phyloP scores from a whole-genome alignment of 1,284 basidiomycete genomes.

The Grifola frondosa region DNA sequence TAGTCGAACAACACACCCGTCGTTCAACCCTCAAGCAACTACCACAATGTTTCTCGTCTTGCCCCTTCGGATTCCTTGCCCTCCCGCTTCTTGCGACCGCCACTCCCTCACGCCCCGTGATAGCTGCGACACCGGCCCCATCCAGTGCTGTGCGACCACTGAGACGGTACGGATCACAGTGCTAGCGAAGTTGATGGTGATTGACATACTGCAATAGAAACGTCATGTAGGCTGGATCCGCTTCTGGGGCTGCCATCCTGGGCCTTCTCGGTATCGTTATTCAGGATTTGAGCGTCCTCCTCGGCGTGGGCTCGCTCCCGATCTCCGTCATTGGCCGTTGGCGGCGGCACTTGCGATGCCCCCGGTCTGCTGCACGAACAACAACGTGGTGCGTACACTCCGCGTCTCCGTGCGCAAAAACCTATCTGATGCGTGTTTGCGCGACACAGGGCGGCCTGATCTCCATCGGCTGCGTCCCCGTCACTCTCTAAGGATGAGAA shows the following conservation, averaged over 20 bases:
- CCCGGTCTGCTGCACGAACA: constrained; percentile 25
- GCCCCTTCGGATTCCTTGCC: constrained; percentile 6
- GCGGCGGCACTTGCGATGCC: constrained; percentile 16
- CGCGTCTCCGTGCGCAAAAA: no score
- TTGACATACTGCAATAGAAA: constrained; percentile 2
- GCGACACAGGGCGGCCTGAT: constrained; percentile 5
- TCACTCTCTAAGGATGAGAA: constrained; percentile 10
- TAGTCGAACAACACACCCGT: constrained; percentile 8
- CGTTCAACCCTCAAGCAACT: constrained; percentile 4
- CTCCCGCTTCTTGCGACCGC: constrained; percentile 22
- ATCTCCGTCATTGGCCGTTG: constrained; percentile 26
- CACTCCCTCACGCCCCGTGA: constrained; percentile 16
- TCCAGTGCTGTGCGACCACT: constrained; percentile 23
- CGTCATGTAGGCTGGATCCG: constrained; percentile 13
- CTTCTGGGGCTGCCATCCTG: constrained; percentile 12
- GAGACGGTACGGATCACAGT: constrained; percentile 2
- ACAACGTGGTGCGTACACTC: constrained; percentile 17
- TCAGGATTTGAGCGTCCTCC: constrained; percentile 20
- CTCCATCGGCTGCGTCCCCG: constrained; percentile 12
- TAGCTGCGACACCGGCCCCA: constrained; percentile 19
- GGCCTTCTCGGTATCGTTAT: constrained; percentile 24
- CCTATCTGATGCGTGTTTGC: no score
- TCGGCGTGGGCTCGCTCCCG: constrained; percentile 31
- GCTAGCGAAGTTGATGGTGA: not conserved
- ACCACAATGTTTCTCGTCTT: constrained; percentile 13